Conservation (phyloP, 2,329 filamentous ascomycete species). For the Penicillium italicum region DNA sequence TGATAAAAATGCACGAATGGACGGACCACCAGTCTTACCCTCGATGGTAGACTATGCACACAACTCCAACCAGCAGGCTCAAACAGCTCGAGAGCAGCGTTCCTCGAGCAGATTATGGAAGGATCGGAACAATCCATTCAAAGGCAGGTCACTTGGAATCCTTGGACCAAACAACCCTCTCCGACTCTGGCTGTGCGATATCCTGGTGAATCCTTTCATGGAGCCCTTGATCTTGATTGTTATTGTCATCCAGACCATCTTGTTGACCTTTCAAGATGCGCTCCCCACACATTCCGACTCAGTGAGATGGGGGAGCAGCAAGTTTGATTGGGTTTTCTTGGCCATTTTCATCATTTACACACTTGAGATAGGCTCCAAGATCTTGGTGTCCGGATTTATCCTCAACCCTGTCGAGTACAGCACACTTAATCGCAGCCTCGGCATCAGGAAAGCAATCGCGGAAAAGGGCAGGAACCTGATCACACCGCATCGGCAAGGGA, state of each 20-base stretch:
- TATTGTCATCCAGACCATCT: conserved; percentile 80
- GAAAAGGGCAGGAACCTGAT: conserved; percentile 77
- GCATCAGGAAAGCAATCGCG: conserved; percentile 68
- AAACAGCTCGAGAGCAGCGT: conserved; percentile 36
- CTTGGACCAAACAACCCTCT: conserved; percentile 75
- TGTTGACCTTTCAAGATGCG: conserved; percentile 81
- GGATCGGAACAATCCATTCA: conserved; percentile 67
- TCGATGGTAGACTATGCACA: conserved; percentile 46
- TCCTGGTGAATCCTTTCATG: conserved; percentile 79
- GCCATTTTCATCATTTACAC: conserved; percentile 86
- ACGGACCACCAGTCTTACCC: conserved; percentile 52
- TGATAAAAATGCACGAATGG: conserved; percentile 51
- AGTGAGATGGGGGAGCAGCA: conserved; percentile 58
- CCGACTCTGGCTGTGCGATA: conserved; percentile 70
- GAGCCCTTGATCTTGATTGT: conserved; percentile 83
- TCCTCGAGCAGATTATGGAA: conserved; percentile 44
- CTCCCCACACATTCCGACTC: conserved; percentile 63
- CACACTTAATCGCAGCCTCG: conserved; percentile 75
- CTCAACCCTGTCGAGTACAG: conserved; percentile 90
- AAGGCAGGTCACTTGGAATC: conserved; percentile 79
- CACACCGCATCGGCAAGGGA: conserved; percentile 71
- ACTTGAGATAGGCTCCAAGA: conserved; percentile 73
- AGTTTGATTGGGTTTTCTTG: conserved; percentile 76
- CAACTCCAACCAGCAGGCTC: conserved; percentile 38
- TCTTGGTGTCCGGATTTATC: conserved; percentile 90